Evolutionary conservation across 2,329 filamentous ascomycete genomes (phyloP).

Genomic region (Ophiosphaerella herpotricha): DNA sequence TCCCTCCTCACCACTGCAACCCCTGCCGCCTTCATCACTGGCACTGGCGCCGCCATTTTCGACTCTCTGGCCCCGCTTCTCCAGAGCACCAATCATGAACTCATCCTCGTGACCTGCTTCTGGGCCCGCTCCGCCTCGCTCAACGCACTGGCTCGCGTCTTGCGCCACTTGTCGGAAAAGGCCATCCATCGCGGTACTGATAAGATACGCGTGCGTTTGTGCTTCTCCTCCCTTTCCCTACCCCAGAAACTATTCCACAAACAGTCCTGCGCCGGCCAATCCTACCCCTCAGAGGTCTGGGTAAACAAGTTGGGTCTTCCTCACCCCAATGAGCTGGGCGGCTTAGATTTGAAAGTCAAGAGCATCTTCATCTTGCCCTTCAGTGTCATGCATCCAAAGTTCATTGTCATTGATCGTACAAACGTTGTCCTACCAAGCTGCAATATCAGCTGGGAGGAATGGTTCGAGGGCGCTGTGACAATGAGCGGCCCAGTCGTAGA

Average conservation of each 20-base stretch:
- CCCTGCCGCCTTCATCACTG: constrained; percentile 47
- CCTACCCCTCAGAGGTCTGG: constrained; percentile 67
- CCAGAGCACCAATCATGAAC: constrained; percentile 62
- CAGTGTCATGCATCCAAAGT: constrained; percentile 88
- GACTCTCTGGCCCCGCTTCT: constrained; percentile 64
- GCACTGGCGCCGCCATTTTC: constrained; percentile 53
- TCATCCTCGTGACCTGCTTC: constrained; percentile 82
- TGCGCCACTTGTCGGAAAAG: constrained; percentile 63
- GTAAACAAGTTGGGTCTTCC: constrained; percentile 66
- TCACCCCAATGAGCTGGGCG: constrained; percentile 55
- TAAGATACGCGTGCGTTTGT: constrained; percentile 68
- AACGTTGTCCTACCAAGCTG: constrained; percentile 75
- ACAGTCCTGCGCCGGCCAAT: constrained; percentile 63
- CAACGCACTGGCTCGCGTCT: constrained; percentile 60
- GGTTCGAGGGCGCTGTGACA: constrained; percentile 79
- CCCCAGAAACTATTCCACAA: constrained; percentile 78
- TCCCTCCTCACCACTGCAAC: constrained; percentile 42
- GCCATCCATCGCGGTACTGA: constrained; percentile 36
- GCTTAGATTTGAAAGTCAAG: constrained; percentile 72
- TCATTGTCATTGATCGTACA: constrained; percentile 71
- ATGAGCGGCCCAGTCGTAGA: constrained; percentile 65
- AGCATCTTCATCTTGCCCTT: constrained; percentile 79
- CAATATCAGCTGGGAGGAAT: constrained; percentile 86
- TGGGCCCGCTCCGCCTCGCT: constrained; percentile 72
- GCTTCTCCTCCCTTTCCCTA: constrained; percentile 74